These are phyloP conservation scores for Clavispora asparagi DNA, from an alignment of 805 yeast genomes.

Conservation along the genomic window DNA sequence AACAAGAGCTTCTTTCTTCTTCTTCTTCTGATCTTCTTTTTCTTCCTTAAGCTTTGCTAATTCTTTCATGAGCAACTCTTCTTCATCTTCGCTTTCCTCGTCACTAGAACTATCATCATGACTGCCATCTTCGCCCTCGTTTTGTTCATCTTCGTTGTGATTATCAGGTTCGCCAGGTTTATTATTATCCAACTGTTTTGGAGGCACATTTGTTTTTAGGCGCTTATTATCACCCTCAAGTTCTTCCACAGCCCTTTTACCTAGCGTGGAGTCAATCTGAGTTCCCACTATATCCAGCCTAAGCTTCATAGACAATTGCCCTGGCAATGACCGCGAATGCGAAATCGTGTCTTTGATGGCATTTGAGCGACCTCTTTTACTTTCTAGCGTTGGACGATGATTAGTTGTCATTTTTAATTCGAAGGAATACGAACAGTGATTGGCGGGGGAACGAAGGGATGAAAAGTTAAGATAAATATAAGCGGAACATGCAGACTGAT, in stretches of 20 bases:
- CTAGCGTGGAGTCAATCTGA: slow-evolving; percentile 11
- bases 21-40: slow-evolving; percentile 5
- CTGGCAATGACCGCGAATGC: slow-evolving; percentile 30
- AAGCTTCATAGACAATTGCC: slow-evolving; percentile 28
- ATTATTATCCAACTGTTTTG: background rate
- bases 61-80: slow-evolving; percentile 18
- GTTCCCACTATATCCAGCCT: slow-evolving; percentile 22
- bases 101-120: background rate
- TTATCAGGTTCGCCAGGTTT: no score
- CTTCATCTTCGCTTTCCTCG: slow-evolving; percentile 5
- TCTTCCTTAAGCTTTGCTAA: slow-evolving; percentile 13
- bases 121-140: background rate
- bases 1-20: background rate
- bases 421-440: background rate
- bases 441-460: no score
- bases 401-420: slow-evolving; percentile 33
- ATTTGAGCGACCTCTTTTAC: slow-evolving; percentile 31
- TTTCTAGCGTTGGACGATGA: slow-evolving; percentile 39
- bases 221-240: slow-evolving; percentile 13
- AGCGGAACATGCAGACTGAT: background rate
- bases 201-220: background rate
- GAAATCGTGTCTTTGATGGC: slow-evolving; percentile 29
- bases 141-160: background rate
- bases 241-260: slow-evolving; percentile 20
- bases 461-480: background rate